These are phyloP conservation scores for Astragalus glycyphyllos DNA, from an alignment of 306 rosid genomes.

Conservation along the genomic window DNA sequence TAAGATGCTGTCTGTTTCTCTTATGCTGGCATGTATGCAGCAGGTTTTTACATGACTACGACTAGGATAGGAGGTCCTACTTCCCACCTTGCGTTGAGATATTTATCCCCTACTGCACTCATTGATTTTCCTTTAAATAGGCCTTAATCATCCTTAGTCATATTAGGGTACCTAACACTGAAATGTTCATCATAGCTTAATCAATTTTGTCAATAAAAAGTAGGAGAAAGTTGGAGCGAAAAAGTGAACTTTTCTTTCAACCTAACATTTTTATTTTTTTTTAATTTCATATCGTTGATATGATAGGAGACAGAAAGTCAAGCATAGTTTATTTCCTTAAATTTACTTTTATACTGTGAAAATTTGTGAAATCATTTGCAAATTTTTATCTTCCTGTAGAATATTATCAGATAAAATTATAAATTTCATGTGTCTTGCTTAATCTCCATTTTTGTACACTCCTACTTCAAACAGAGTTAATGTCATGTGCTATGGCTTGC, in stretches of 20 bases:
- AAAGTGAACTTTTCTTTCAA: background rate
- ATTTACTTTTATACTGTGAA: background rate
- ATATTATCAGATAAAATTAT: constrained; percentile 1
- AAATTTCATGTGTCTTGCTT: background rate
- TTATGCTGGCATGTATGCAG: background rate
- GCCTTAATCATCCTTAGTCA: background rate
- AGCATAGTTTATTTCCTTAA: background rate
- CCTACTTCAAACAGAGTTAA: background rate
- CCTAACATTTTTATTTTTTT: background rate
- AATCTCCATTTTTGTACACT: constrained; percentile 11
- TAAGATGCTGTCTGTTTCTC: constrained; percentile 10
- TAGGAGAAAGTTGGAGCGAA: background rate
- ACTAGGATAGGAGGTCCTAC: too few relatives aligned
- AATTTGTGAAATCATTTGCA: background rate
- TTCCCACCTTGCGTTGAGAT: background rate
- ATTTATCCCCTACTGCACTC: too few relatives aligned
- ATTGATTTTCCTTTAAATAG: too few relatives aligned
- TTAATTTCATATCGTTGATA: background rate
- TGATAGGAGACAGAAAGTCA: background rate
- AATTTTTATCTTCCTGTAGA: background rate
- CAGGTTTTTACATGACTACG: background rate
- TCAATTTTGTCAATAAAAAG: constrained; percentile 1
- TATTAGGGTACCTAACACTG: background rate
- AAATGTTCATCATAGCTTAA: background rate
- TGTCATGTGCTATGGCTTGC: constrained; percentile 25